Percentiles rank a stretch among this genome's conserved stretches.
Conservation (phyloP, 129 eudicot species). For the Tanacetum coccineum region DNA sequence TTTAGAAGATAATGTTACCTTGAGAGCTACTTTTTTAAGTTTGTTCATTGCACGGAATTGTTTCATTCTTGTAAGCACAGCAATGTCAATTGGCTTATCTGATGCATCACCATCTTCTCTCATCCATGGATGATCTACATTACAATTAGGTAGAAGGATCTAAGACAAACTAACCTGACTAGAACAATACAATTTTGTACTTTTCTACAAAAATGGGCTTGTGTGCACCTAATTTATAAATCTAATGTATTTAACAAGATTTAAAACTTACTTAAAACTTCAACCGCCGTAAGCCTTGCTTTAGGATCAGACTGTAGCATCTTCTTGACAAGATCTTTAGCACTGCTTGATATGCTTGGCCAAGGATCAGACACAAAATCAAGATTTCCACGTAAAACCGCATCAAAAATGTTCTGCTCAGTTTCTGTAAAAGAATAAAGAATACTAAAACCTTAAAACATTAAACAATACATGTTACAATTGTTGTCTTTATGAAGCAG, state of each 20-base stretch:
- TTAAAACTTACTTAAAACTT: conserved; percentile 68
- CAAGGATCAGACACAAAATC: conserved; percentile 95
- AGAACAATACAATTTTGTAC: not conserved
- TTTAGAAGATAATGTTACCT: conserved; percentile 39
- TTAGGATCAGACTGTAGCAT: conserved; percentile 79
- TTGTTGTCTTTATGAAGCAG: conserved; percentile 13
- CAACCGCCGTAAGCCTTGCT: conserved; percentile 72
- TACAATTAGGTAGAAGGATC: conserved; percentile 10
- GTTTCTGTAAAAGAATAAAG: conserved; percentile 51
- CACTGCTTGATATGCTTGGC: conserved; percentile 94
- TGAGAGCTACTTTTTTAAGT: conserved; percentile 91
- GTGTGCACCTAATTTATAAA: conserved; percentile 5
- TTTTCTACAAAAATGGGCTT: not conserved
- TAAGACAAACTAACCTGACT: not conserved
- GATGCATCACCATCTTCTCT: conserved; percentile 98
- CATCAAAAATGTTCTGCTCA: conserved; percentile 86
- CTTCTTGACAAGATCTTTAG: conserved; percentile 93
- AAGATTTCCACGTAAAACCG: conserved; percentile 76
- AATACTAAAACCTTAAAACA: conserved; percentile 7
- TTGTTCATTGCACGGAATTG: conserved; percentile 99
- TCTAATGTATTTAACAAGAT: conserved; percentile 9
- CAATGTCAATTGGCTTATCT: conserved; percentile 95
- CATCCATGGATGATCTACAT: conserved; percentile 95
- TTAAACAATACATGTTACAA: conserved; percentile 6
- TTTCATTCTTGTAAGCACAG: conserved; percentile 91